These are phyloP conservation scores for Combretum micranthum DNA, from an alignment of 345 rosid genomes.

Conservation along the genomic window DNA sequence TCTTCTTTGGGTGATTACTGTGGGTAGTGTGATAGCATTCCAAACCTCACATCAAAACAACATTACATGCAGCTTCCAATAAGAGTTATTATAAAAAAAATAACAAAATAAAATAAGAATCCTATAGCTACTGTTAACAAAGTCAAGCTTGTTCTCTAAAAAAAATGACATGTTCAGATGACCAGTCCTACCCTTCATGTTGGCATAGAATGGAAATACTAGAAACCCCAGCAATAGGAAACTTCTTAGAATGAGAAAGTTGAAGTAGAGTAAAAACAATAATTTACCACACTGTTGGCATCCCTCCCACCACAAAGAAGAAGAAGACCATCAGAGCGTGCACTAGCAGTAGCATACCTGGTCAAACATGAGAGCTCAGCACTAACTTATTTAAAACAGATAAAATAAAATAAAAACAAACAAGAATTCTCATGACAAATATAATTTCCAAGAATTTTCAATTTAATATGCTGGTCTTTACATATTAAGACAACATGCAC, in stretches of 20 bases:
- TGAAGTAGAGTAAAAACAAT: not conserved
- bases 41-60: too few relatives aligned
- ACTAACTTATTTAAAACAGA: not conserved
- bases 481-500: too few relatives aligned
- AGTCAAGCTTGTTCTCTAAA: not conserved
- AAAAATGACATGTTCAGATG: not conserved
- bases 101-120: too few relatives aligned
- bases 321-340: conserved; percentile 99
- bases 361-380: conserved; percentile 8
- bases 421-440: not conserved
- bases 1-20: too few relatives aligned
- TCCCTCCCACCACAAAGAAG: conserved; percentile 99
- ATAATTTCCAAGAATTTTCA: not conserved
- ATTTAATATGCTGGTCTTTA: too few relatives aligned
- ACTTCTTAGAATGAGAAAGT: not conserved
- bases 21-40: too few relatives aligned
- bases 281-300: conserved; percentile 88
- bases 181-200: not conserved
- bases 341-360: conserved; percentile 99
- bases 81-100: too few relatives aligned
- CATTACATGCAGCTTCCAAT: too few relatives aligned
- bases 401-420: not conserved
- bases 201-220: too few relatives aligned
- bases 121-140: too few relatives aligned
- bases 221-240: conserved; percentile 1